Evolutionary conservation across 345 rosid genomes (phyloP).

Genomic region (Anastatica hierochuntica): DNA sequence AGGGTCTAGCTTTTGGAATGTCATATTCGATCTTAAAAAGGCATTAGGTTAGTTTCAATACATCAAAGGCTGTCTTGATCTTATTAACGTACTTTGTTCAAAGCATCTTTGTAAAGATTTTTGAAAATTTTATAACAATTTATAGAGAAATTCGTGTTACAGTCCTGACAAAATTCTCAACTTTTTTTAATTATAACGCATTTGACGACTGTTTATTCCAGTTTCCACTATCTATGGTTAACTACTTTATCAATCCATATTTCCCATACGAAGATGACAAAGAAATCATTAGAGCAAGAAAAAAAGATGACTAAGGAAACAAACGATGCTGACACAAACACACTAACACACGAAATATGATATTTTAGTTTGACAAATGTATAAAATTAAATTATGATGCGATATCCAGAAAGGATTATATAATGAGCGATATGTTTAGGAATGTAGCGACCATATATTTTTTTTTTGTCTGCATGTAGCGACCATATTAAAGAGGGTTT

Average conservation of each 20-base stretch:
- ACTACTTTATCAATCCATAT: neutral
- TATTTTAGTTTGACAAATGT: neutral
- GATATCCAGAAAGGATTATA: neutral
- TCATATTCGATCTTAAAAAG: too few species aligned
- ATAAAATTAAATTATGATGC: neutral
- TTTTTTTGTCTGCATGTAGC: too few species aligned
- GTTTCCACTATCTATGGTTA: conserved; percentile 16
- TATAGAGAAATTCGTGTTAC: too few species aligned
- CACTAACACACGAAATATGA: neutral
- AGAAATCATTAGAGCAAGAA: too few species aligned
- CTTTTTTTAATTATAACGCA: conserved; percentile 2
- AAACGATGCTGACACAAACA: conserved; percentile 4
- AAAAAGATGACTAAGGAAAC: too few species aligned
- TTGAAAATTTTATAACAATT: neutral
- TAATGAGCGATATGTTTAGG: conserved; percentile 5
- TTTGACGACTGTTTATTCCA: conserved; percentile 9
- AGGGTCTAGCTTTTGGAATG: too few species aligned
- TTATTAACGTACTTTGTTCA: too few species aligned
- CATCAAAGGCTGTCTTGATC: too few species aligned
- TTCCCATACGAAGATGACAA: conserved; percentile 11
- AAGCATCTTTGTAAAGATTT: too few species aligned
- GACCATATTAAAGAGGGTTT: neutral
- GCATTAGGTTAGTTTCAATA: too few species aligned
- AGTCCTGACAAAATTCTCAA: too few species aligned
- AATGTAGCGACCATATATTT: too few species aligned